These are phyloP conservation scores for Saccharum officinarum DNA, from an alignment of 176 grass and related monocot species.

Conservation along the genomic window DNA sequence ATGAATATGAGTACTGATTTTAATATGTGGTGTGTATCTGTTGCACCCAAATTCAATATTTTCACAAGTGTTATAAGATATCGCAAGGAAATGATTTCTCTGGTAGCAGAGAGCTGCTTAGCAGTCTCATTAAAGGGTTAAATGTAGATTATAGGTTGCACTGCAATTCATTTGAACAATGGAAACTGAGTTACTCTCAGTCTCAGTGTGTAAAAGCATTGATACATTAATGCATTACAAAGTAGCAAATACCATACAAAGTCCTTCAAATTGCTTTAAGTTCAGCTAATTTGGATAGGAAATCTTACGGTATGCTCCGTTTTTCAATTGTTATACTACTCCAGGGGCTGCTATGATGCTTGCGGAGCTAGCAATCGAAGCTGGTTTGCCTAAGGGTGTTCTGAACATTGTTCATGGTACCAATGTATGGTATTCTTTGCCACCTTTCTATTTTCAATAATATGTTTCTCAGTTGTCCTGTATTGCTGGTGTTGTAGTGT, in stretches of 20 bases:
- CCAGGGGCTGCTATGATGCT: constrained; percentile 93
- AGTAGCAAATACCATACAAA: not conserved
- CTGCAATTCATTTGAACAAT: not conserved
- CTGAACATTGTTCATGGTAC: constrained; percentile 99
- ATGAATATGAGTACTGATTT: not conserved
- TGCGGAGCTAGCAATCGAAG: constrained; percentile 88
- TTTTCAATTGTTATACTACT: constrained; percentile 28
- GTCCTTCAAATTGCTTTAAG: constrained; percentile 15
- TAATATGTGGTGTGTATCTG: not conserved
- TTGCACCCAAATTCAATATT: not conserved
- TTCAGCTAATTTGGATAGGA: not conserved
- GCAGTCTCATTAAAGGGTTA: not conserved
- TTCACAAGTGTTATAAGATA: not conserved
- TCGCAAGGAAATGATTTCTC: constrained; percentile 1
- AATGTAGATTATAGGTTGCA: not conserved
- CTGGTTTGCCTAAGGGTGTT: constrained; percentile 90
- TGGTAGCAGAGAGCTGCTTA: not conserved
- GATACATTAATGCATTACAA: constrained; percentile 13
- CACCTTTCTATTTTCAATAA: not conserved
- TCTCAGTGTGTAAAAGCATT: not conserved
- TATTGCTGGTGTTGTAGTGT: constrained; percentile 7
- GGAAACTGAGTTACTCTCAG: not conserved
- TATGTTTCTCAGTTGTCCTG: not conserved
- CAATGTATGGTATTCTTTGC: constrained; percentile 59
- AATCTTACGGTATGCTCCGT: constrained; percentile 13